Conservation (phyloP, 768 basidiomycete genomes). For the Cystobasidium ongulense region DNA sequence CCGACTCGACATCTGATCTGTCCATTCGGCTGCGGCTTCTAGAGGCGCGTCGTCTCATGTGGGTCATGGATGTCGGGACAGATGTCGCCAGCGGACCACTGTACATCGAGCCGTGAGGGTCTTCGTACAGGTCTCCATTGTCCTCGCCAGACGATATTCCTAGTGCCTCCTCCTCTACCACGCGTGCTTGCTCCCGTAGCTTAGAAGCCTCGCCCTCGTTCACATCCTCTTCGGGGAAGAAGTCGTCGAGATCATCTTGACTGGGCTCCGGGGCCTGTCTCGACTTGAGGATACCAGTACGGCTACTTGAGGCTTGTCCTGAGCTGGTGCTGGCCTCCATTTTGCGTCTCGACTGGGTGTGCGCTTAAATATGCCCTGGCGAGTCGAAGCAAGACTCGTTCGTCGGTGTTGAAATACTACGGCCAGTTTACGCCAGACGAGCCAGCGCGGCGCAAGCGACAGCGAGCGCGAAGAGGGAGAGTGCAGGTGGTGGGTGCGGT, state of each 20-base stretch:
- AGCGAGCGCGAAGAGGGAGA: no score
- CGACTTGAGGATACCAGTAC: neutral
- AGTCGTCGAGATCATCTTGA: constrained; percentile 12
- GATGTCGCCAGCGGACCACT: constrained; percentile 16
- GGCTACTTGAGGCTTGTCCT: neutral
- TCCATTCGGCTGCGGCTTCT: constrained; percentile 6
- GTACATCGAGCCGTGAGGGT: constrained; percentile 15
- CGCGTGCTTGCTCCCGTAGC: neutral
- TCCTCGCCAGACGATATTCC: constrained; percentile 1
- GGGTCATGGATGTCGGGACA: constrained; percentile 27
- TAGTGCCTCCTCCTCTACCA: neutral
- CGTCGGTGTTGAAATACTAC: no score
- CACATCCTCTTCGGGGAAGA: constrained; percentile 26
- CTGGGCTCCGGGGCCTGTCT: neutral
- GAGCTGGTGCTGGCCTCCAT: neutral
- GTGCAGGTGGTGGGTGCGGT: no score
- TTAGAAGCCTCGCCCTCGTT: neutral
- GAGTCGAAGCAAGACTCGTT: no score
- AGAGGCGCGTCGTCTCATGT: neutral
- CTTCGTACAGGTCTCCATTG: constrained; percentile 10
- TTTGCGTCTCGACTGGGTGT: neutral
- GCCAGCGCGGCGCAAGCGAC: no score
- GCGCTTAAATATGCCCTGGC: no score
- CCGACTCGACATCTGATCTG: constrained; percentile 15
- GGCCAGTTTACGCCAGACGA: no score